Percentiles rank a stretch among this genome's conserved stretches.
These are phyloP conservation scores for Candida anglica DNA, from an alignment of 805 yeast genomes.

Conservation along the genomic window DNA sequence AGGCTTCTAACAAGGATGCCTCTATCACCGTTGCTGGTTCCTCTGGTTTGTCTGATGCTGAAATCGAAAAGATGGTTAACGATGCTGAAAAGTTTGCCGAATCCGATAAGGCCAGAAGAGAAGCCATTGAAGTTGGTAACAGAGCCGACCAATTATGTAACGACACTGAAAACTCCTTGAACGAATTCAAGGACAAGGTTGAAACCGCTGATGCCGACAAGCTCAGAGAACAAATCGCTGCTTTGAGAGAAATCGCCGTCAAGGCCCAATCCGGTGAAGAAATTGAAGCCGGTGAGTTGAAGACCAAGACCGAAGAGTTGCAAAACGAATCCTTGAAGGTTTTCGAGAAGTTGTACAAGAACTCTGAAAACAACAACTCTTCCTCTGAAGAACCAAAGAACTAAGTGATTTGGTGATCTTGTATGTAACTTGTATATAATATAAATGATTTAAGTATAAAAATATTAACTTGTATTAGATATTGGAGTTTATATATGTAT, in stretches of 20 bases:
- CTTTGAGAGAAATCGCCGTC: slow-evolving; percentile 62
- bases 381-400: slow-evolving; percentile 25
- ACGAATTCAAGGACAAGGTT: slow-evolving; percentile 44
- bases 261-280: slow-evolving; percentile 62
- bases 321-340: slow-evolving; percentile 73
- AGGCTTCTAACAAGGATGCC: slow-evolving; percentile 90
- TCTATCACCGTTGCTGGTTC: slow-evolving; percentile 96
- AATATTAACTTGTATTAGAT: not conserved
- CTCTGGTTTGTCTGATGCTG: slow-evolving; percentile 85
- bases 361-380: slow-evolving; percentile 16
- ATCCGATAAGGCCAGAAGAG: slow-evolving; percentile 82
- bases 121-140: slow-evolving; percentile 80
- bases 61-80: slow-evolving; percentile 85
- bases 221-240: slow-evolving; percentile 47
- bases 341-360: slow-evolving; percentile 59
- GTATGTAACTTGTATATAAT: slow-evolving; percentile 4
- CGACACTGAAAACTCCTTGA: slow-evolving; percentile 46
- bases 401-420: slow-evolving; percentile 13
- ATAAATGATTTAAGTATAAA: not conserved
- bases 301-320: slow-evolving; percentile 70
- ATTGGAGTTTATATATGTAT: not conserved
- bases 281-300: slow-evolving; percentile 59
- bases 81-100: slow-evolving; percentile 89
- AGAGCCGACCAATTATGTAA: slow-evolving; percentile 73
- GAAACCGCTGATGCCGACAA: slow-evolving; percentile 44